These are phyloP conservation scores for Ascoidea tarda DNA, from an alignment of 805 yeast species.

Conservation along the genomic window DNA sequence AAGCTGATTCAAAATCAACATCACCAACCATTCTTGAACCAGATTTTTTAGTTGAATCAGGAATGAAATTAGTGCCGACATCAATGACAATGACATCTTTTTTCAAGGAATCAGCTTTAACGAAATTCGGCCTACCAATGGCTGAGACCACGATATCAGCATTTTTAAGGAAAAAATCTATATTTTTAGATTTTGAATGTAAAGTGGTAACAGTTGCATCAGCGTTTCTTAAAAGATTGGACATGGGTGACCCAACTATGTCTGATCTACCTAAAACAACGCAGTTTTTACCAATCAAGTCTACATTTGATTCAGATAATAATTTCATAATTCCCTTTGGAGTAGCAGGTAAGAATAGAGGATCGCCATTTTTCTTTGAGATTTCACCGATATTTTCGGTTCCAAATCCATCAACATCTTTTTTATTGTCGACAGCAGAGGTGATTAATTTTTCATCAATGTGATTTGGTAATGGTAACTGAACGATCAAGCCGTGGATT, in stretches of 20 bases:
- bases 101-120: constrained; percentile 58
- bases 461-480: constrained; percentile 63
- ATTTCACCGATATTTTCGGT: constrained; percentile 68
- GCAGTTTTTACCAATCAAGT: constrained; percentile 53
- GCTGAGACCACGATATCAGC: constrained; percentile 77
- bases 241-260: constrained; percentile 74
- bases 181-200: constrained; percentile 49
- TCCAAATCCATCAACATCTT: constrained; percentile 80
- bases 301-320: constrained; percentile 40
- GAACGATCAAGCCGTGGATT: constrained; percentile 65
- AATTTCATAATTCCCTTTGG: constrained; percentile 69
- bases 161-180: constrained; percentile 32
- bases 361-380: constrained; percentile 58
- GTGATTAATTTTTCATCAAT: constrained; percentile 56
- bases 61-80: constrained; percentile 70
- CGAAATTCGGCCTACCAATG: constrained; percentile 56
- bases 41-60: constrained; percentile 49
- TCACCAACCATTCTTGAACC: constrained; percentile 71
- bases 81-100: constrained; percentile 59
- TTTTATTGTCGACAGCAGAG: constrained; percentile 45
- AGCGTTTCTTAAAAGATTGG: constrained; percentile 52
- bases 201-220: constrained; percentile 68
- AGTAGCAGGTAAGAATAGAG: constrained; percentile 67
- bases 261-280: constrained; percentile 79
- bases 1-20: constrained; percentile 47